Evolutionary conservation across 345 rosid species (phyloP).

Genomic region (Salix exigua): DNA sequence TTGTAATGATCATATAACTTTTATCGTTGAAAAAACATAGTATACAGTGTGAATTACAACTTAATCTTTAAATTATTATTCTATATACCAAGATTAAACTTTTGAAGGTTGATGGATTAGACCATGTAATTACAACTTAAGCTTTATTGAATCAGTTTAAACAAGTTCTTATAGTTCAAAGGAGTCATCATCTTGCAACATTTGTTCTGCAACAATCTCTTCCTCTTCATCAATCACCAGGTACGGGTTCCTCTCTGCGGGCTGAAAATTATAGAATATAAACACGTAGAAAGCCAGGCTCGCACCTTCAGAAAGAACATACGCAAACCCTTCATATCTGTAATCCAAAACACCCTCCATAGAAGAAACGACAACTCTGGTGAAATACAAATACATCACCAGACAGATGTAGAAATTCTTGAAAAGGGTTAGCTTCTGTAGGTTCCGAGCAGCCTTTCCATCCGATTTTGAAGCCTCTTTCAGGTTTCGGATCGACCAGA

Average conservation of each 20-base stretch:
- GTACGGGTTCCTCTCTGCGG: slow-evolving; percentile 48
- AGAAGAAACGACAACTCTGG: slow-evolving; percentile 40
- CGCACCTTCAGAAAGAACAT: slow-evolving; percentile 35
- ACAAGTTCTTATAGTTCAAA: slow-evolving; percentile 30
- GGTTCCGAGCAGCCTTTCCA: slow-evolving; percentile 44
- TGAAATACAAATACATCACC: slow-evolving; percentile 45
- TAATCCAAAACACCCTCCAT: slow-evolving; percentile 34
- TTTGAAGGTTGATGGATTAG: too few species aligned
- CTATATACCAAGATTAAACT: too few species aligned
- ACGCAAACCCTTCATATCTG: slow-evolving; percentile 34
- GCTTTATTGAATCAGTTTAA: too few species aligned
- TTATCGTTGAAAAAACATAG: too few species aligned
- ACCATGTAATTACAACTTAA: too few species aligned
- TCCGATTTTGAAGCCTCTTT: slow-evolving; percentile 44
- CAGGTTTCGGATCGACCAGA: slow-evolving; percentile 53
- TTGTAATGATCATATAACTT: too few species aligned
- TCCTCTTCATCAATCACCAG: slow-evolving; percentile 39
- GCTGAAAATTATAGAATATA: slow-evolving; percentile 45
- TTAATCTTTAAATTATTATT: too few species aligned
- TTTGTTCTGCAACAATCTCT: slow-evolving; percentile 35
- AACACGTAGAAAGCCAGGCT: slow-evolving; percentile 47
- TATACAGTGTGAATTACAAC: too few species aligned
- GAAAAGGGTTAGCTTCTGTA: slow-evolving; percentile 48
- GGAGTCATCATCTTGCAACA: slow-evolving; percentile 35
- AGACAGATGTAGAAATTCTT: slow-evolving; percentile 46